Percentiles rank a stretch among this genome's conserved stretches.
Evolutionary conservation across 257 asterid species (phyloP).

Genomic region (Solanum dulcamara): DNA sequence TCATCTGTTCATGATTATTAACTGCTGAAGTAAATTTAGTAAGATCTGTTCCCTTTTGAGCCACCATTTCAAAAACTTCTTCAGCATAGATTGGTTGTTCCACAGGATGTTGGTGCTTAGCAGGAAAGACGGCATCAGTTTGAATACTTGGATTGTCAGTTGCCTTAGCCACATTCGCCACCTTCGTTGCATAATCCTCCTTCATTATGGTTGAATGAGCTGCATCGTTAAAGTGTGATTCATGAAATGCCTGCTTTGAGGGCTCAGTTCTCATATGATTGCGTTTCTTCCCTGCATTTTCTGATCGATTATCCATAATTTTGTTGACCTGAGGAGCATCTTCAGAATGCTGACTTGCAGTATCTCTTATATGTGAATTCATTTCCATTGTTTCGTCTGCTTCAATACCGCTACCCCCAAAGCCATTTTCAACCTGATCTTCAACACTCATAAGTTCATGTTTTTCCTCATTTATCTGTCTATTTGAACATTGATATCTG

Average conservation of each 20-base stretch:
- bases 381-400: neutral
- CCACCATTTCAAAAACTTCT: neutral
- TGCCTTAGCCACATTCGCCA: neutral
- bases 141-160: neutral
- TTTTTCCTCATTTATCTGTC: conserved; percentile 8
- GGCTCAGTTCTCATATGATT: neutral
- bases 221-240: neutral
- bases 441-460: neutral
- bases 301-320: neutral
- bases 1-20: neutral
- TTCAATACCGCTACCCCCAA: neutral
- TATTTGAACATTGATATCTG: neutral
- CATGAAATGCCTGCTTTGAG: neutral
- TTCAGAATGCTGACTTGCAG: neutral
- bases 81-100: neutral
- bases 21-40: neutral
- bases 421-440: neutral
- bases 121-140: neutral
- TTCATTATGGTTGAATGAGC: neutral
- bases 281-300: neutral
- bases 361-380: neutral
- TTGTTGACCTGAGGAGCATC: neutral
- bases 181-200: neutral
- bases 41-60: neutral
- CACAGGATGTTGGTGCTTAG: neutral